Evolutionary conservation across 257 asterid species (phyloP).

Genomic region (Solanum appendiculatum): DNA sequence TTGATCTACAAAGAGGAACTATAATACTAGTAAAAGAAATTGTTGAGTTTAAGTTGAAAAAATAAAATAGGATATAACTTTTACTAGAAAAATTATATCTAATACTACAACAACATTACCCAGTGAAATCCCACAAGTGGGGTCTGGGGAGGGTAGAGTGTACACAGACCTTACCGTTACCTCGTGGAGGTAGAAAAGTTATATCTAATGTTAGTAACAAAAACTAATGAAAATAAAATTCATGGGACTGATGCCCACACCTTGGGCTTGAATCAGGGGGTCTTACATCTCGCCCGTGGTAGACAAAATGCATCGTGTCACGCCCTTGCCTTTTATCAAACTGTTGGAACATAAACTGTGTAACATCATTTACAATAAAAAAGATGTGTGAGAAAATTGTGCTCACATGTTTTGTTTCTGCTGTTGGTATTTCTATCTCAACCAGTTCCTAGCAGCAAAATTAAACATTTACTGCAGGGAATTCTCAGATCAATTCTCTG

Average conservation of each 20-base stretch:
- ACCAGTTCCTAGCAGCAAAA: not conserved
- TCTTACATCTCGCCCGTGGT: not conserved
- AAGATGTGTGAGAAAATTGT: not conserved
- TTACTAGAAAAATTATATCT: not conserved
- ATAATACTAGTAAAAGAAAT: not conserved
- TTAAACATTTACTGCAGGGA: not conserved
- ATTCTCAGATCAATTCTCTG: not conserved
- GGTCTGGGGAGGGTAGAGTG: too few species aligned
- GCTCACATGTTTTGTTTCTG: not conserved
- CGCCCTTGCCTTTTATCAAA: not conserved
- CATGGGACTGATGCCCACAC: not conserved
- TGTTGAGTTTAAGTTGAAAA: not conserved
- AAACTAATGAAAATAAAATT: not conserved
- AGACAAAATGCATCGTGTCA: not conserved
- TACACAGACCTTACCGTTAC: too few species aligned
- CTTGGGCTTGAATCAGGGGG: not conserved
- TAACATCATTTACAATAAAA: not conserved
- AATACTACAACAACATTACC: too few species aligned
- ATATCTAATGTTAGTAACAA: not conserved
- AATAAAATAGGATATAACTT: not conserved
- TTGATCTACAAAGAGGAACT: not conserved
- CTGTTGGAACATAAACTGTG: not conserved
- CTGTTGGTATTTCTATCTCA: not conserved
- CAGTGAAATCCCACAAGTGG: too few species aligned
- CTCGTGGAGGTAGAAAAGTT: not conserved